Evolutionary conservation across 2,329 filamentous ascomycete species (phyloP), one percentile per base, ranked within the genome.

Genomic region (Diaporthe vaccinii): DNA sequence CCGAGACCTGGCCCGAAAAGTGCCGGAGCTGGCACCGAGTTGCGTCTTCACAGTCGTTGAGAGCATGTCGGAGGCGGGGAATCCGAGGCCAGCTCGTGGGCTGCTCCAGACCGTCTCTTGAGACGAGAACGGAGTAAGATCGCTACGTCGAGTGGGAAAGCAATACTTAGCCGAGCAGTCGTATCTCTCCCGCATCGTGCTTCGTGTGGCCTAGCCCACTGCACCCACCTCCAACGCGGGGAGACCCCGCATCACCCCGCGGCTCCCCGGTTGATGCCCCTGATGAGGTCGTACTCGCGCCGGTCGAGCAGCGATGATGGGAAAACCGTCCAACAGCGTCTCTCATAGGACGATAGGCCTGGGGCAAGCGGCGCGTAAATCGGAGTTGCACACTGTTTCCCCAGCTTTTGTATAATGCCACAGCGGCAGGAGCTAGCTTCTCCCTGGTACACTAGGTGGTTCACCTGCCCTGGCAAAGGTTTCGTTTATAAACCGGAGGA

Each of bases 221-320:
- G 31, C 65, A 41, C 12, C 65, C 65, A 69, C 49, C 10, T 36
- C 22, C 8, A 55, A 55, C 65, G 65, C 49, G 49, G 65, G 65
- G 65, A 55, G 65, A 69, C 65, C 65, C 65, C 65, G 65, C 65
- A 69, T 20, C 55, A 34, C 65, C 65, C 65, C 65, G 49, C 62
- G 41, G 62, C n/a, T 34, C 20, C 34, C 44, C 34, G n/a, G 34
- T 49, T 51, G 31, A 68, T 51, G 46, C 31, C 28, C 22, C n/a
- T 39, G 62, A 53, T 53, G 8, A 36, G 41, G 12, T n/a, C 46
- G 22, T 67, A n/a, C 58, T 25, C 10, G 25, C 17, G 17, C 41
- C n/a, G n/a, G 17, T 17, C 39, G 28, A 12, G 17, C 62, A 36
- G 31, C 22, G n/a, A 53, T 25, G 14, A 28, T 53, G 44, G 7